These are phyloP conservation scores for Allomyces macrogynus DNA, from an alignment of 192 early-diverging fungal species.

Conservation along the genomic window DNA sequence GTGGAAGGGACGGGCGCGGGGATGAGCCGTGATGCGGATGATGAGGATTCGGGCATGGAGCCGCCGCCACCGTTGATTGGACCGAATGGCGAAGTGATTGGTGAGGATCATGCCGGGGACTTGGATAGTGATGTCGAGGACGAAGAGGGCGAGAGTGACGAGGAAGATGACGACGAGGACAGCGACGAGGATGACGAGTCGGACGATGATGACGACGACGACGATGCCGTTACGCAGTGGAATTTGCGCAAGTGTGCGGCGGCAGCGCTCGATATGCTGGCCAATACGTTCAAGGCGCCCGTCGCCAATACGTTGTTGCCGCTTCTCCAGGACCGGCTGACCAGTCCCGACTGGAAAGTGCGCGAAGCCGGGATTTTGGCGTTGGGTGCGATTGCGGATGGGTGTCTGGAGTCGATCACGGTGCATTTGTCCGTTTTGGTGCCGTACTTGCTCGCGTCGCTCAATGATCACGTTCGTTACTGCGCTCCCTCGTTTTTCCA, in stretches of 20 bases:
- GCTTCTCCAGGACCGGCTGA: constrained; percentile 59
- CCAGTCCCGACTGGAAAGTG: constrained; percentile 68
- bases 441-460: constrained; percentile 60
- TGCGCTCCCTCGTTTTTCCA: neutral
- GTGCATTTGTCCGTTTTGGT: constrained; percentile 69
- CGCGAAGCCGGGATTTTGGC: constrained; percentile 92
- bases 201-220: constrained; percentile 64
- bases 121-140: constrained; percentile 6
- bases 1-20: too few species aligned
- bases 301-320: constrained; percentile 72
- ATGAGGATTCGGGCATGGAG: too few species aligned
- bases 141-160: constrained; percentile 8
- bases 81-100: too few species aligned
- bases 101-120: too few species aligned
- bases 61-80: too few species aligned
- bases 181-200: constrained; percentile 68
- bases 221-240: constrained; percentile 79
- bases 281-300: constrained; percentile 71
- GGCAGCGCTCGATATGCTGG: constrained; percentile 82
- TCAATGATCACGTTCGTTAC: constrained; percentile 35
- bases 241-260: constrained; percentile 97
- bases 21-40: too few species aligned
- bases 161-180: constrained; percentile 14
- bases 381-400: constrained; percentile 92
- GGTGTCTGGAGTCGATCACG: constrained; percentile 73